These are phyloP conservation scores for Zychaea mexicana DNA, from an alignment of 371 early-diverging fungal species.

Conservation along the genomic window DNA sequence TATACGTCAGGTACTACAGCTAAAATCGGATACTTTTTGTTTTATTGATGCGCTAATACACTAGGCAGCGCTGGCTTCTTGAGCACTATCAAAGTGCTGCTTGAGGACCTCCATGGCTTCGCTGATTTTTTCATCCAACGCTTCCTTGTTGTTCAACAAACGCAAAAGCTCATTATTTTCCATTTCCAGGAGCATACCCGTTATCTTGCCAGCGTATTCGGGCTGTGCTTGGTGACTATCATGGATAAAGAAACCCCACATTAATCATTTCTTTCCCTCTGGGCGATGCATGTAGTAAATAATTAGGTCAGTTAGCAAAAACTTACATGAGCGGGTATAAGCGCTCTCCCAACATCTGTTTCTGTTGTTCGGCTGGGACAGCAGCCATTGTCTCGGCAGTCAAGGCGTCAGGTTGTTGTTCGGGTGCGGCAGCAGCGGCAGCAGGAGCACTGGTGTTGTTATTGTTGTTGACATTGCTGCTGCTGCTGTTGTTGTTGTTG, in stretches of 20 bases:
- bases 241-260: constrained; percentile 9
- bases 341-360: constrained; percentile 94
- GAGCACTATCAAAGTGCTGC: constrained; percentile 48
- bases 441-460: constrained; percentile 37
- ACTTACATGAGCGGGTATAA: constrained; percentile 82
- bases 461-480: constrained; percentile 30
- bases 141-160: constrained; percentile 79
- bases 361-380: constrained; percentile 85
- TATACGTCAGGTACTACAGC: no score
- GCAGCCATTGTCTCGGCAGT: constrained; percentile 84
- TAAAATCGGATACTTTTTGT: no score
- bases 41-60: no score
- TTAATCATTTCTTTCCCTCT: not conserved
- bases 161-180: constrained; percentile 92
- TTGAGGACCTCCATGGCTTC: constrained; percentile 93
- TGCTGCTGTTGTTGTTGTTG: no score
- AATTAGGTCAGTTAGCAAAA: not conserved
- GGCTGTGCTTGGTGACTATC: constrained; percentile 56
- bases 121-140: constrained; percentile 72
- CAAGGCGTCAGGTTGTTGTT: constrained; percentile 42
- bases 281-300: not conserved
- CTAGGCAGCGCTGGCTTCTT: no score
- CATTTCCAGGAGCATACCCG: constrained; percentile 99
- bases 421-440: constrained; percentile 40
- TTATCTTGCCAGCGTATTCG: constrained; percentile 93